Evolutionary conservation across 495 filamentous ascomycete species (phyloP), one percentile per base, ranked within the genome.

Genomic region (Aspergillus baeticus): DNA sequence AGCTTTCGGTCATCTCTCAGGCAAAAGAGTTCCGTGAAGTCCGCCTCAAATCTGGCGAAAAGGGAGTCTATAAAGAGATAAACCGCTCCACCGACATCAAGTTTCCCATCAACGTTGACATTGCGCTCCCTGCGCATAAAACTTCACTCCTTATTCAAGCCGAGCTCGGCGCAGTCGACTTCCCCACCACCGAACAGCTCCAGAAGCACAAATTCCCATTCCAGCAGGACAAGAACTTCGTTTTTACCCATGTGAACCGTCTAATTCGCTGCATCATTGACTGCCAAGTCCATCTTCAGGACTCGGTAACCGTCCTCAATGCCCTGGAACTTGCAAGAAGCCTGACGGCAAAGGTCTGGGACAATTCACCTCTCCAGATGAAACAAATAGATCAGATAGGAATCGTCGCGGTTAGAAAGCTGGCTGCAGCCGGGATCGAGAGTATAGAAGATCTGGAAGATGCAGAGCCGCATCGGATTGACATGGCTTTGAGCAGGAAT

Each of bases 301-400:
- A 96, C 63, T 84, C 89, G 0, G 63, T 87, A 3, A 73, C 84
- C 10, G 80, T 82, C 10, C 80, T 81, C 43, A 87, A 86, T 56
- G 88, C 90, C 10, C 75, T 98, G 14, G 90, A 95, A 63, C 78
- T 98, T 17, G 79, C 85, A 6, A 78, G 95, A 55, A 90, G 89
- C 53, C 78, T 98, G 37, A 79, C 82, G 26, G 91, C 90, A 10
- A 84, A 81, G 55, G 87, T 84, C 4, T 98, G 95, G 95, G 95
- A 98, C 57, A 83, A 87, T 33, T 90, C 87, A 0, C 85, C 90
- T 1, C 78, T 87, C 15, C 90, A 97, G 52, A 82, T 98, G 67
- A 92, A 89, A 52, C 94, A 98, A 64, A 80, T 98, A 8, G 86
- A 89, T 3, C 82, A 86, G n/a, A 81, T 96, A 44, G 95, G 93